Evolutionary conservation across 768 basidiomycete species (phyloP).

Genomic region (Auricularia cornea): DNA sequence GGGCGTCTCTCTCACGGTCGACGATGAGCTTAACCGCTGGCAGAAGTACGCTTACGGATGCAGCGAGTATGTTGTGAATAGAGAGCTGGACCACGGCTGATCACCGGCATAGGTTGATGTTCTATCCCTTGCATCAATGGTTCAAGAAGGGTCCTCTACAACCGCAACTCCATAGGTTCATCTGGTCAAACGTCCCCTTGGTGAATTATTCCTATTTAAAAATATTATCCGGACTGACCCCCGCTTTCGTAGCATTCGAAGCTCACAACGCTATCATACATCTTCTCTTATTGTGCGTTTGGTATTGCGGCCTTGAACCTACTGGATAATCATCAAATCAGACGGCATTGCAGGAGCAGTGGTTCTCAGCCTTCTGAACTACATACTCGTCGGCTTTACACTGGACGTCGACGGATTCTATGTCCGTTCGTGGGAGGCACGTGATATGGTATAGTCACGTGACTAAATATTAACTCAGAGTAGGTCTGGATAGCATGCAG

Average conservation of each 20-base stretch:
- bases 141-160: conserved; percentile 74
- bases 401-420: conserved; percentile 62
- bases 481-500: conserved; percentile 69
- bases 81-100: conserved; percentile 1
- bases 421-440: conserved; percentile 60
- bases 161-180: conserved; percentile 64
- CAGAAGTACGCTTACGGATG: conserved; percentile 74
- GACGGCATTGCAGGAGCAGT: conserved; percentile 59
- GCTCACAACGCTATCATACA: conserved; percentile 63
- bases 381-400: conserved; percentile 56
- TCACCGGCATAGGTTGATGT: conserved; percentile 46
- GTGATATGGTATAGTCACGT: no score
- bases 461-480: no score
- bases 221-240: background rate
- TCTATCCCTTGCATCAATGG: conserved; percentile 77
- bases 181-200: conserved; percentile 68
- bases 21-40: conserved; percentile 90
- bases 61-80: background rate
- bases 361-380: conserved; percentile 57
- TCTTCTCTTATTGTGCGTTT: conserved; percentile 37
- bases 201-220: background rate
- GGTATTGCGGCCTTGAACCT: no score
- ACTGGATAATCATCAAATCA: no score
- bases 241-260: conserved; percentile 50
- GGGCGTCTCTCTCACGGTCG: conserved; percentile 80